These are phyloP conservation scores for Daldinia eschscholtzii DNA, from an alignment of 2,329 filamentous ascomycete genomes.

Conservation along the genomic window DNA sequence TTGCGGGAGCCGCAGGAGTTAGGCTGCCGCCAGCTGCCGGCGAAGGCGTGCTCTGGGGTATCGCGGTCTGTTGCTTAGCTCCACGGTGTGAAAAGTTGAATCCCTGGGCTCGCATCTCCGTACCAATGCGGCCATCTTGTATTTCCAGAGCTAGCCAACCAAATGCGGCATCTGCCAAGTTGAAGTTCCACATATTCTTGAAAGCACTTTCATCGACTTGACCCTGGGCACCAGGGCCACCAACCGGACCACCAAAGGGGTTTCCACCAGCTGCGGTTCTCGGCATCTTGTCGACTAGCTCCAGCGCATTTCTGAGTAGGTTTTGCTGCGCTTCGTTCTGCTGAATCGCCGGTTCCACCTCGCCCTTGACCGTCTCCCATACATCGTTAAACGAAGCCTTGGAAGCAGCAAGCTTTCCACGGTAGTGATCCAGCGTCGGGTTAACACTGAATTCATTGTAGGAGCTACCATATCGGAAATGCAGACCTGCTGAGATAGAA, in stretches of 20 bases:
- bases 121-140: constrained; percentile 94
- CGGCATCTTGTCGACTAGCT: constrained; percentile 98
- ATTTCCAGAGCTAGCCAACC: constrained; percentile 96
- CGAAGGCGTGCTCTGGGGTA: constrained; percentile 55
- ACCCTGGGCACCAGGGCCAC: constrained; percentile 78
- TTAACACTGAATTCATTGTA: constrained; percentile 99
- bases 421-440: constrained; percentile 96
- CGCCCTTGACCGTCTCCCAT: constrained; percentile 97
- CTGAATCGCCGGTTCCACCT: constrained; percentile 93
- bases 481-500: constrained; percentile 94
- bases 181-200: constrained; percentile 99
- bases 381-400: constrained; percentile 99
- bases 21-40: constrained; percentile 54
- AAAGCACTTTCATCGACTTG: constrained; percentile 98
- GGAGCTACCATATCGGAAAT: constrained; percentile 98
- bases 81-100: constrained; percentile 99
- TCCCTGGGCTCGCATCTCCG: constrained; percentile 97
- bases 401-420: constrained; percentile 96
- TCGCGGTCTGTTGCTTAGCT: constrained; percentile 74
- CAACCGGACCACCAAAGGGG: constrained; percentile 89
- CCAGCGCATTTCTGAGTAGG: constrained; percentile 88
- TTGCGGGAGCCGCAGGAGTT: constrained; percentile 48
- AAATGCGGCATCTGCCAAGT: constrained; percentile 95
- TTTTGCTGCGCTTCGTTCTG: constrained; percentile 96
- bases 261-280: constrained; percentile 94